Evolutionary conservation across 352 stramenopile species (phyloP), one percentile per base, ranked within the genome.

Genomic region (Globisporangium apiculatum): DNA sequence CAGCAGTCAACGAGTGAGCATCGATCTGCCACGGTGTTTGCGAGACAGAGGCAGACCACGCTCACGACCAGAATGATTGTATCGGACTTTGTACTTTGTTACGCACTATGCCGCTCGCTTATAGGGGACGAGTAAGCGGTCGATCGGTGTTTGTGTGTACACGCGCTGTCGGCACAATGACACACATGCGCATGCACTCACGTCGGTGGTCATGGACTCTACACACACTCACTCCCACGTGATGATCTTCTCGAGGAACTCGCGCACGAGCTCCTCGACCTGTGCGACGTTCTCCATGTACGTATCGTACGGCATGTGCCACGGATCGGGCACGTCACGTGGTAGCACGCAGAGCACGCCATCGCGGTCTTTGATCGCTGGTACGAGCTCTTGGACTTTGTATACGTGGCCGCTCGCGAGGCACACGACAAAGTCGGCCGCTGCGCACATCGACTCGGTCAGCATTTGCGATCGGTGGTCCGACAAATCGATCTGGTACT

Each of bases 261-360:
- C 81, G 43, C 78, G 75, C 46, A 82, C 83, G 55, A 86, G 74
- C 64, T 88, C 77, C 54, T 91, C 81, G 58, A 83, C 78, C 60
- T 85, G 73, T 42, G 79, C 76, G n/a, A 85, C 72, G 48, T 78
- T 89, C 61, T 89, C 73, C 76, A 89, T 87, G 67, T 91, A 91
- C 14, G 75, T 89, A 61, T 86, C 77, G 62, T 89, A 89, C 35
- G 76, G 71, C 82, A 91, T 91, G 74, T 87, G 78, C 82, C 82
- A 91, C 48, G 82, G 82, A 55, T 91, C 82, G 4, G 79, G 82
- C 35, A 91, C 67, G 67, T 91, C 82, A 40, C 73, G 64, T 18
- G 75, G 71, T 38, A 89, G 72, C 53, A 69, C 76, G 56, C 68
- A 77, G 14, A 91, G 71, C 66, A 85, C 75, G 9, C 62, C 72